Conservation (phyloP, 805 yeast species). For the Lipomyces kockii region DNA sequence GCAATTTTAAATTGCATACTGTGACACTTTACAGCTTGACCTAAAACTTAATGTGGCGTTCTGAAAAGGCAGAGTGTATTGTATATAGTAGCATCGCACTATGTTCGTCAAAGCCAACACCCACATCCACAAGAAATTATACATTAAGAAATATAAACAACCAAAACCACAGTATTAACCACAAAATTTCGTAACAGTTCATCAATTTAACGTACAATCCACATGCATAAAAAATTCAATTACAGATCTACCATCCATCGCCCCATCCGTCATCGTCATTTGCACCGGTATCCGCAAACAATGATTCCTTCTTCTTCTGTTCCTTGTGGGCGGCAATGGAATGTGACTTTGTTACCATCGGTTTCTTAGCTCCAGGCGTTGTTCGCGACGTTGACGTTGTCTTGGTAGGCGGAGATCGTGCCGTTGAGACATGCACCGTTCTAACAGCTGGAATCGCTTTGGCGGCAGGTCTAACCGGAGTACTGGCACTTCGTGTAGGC, state of each 20-base stretch:
- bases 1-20: too few relatives aligned
- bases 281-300: slow-evolving; percentile 30
- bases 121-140: slow-evolving; percentile 6
- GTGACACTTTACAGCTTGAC: too few relatives aligned
- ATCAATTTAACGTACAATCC: background rate
- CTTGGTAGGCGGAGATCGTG: background rate
- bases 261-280: slow-evolving; percentile 46
- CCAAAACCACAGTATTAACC: background rate
- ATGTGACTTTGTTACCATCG: slow-evolving; percentile 19
- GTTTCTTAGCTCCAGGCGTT: slow-evolving; percentile 5
- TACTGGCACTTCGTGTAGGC: slow-evolving; percentile 11
- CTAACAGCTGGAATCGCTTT: background rate
- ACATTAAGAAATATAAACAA: background rate
- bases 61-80: background rate
- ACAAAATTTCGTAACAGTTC: background rate
- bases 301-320: slow-evolving; percentile 29
- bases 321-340: slow-evolving; percentile 33
- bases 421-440: background rate
- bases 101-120: background rate
- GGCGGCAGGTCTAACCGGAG: slow-evolving; percentile 10
- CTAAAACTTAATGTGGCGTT: background rate
- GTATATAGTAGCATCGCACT: background rate
- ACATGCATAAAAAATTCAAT: background rate
- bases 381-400: slow-evolving; percentile 3
- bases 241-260: slow-evolving; percentile 27